Conservation (phyloP, 306 rosid genomes). For the Fragaria nilgerrensis region DNA sequence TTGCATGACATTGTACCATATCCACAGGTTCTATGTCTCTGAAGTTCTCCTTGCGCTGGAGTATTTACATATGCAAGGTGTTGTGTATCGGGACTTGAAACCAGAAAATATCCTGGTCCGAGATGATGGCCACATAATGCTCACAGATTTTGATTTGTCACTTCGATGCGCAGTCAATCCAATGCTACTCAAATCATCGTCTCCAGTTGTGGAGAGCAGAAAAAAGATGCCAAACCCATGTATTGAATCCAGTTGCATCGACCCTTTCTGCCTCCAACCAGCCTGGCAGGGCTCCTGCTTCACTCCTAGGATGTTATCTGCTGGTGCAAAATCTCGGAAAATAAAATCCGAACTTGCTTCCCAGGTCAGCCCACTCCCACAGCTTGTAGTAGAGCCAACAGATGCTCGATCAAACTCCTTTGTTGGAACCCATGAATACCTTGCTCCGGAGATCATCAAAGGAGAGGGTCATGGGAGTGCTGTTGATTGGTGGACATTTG, state of each 20-base stretch:
- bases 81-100: constrained; percentile 91
- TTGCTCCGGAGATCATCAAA: constrained; percentile 90
- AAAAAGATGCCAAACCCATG: constrained; percentile 67
- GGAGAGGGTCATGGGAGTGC: constrained; percentile 89
- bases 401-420: constrained; percentile 88
- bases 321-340: constrained; percentile 75
- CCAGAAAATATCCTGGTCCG: constrained; percentile 92
- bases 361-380: constrained; percentile 78
- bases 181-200: constrained; percentile 64
- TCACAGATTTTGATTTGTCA: constrained; percentile 91
- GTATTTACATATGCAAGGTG: constrained; percentile 96
- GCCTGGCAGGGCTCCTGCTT: constrained; percentile 97
- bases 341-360: constrained; percentile 57
- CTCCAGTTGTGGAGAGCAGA: constrained; percentile 50
- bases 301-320: constrained; percentile 69
- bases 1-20: not conserved
- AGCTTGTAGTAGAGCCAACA: constrained; percentile 90
- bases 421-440: constrained; percentile 96
- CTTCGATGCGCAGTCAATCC: constrained; percentile 84
- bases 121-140: constrained; percentile 99
- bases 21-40: constrained; percentile 84
- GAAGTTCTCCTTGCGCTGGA: constrained; percentile 94
- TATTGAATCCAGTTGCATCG: constrained; percentile 78
- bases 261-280: constrained; percentile 96
- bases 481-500: constrained; percentile 99